These are phyloP conservation scores for Avena atlantica DNA, from an alignment of 176 grass and related monocot genomes.

Conservation along the genomic window DNA sequence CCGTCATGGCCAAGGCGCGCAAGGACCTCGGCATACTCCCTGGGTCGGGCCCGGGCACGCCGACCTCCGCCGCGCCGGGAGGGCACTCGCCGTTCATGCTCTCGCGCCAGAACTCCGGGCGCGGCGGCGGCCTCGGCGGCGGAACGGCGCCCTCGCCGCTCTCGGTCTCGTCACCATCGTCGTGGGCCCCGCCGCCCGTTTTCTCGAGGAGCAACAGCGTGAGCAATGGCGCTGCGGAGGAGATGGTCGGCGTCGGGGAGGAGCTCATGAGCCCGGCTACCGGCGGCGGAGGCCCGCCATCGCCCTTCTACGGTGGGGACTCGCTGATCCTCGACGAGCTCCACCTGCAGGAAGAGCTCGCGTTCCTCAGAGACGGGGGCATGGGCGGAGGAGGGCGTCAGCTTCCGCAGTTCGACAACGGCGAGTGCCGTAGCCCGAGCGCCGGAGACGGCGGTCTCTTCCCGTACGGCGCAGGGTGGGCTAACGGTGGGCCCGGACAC, in stretches of 20 bases:
- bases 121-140: conserved; percentile 36
- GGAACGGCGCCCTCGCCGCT: conserved; percentile 61
- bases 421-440: conserved; percentile 53
- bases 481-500: conserved; percentile 55
- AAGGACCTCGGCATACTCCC: conserved; percentile 76
- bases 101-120: conserved; percentile 78
- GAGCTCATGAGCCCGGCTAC: conserved; percentile 66
- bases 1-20: conserved; percentile 77
- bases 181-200: conserved; percentile 60
- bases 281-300: conserved; percentile 20
- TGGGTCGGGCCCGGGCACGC: conserved; percentile 48
- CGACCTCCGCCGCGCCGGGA: conserved; percentile 35
- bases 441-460: conserved; percentile 34
- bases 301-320: conserved; percentile 57
- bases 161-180: conserved; percentile 69
- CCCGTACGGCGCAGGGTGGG: conserved; percentile 46
- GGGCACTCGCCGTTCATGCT: conserved; percentile 54
- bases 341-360: conserved; percentile 86
- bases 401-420: conserved; percentile 45
- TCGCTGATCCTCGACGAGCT: conserved; percentile 63
- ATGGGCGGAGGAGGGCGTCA: conserved; percentile 33
- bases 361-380: conserved; percentile 61
- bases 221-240: conserved; percentile 54
- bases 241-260: conserved; percentile 49
- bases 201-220: conserved; percentile 68